Conservation (phyloP, 768 basidiomycete genomes). For the Pholiota conissans region DNA sequence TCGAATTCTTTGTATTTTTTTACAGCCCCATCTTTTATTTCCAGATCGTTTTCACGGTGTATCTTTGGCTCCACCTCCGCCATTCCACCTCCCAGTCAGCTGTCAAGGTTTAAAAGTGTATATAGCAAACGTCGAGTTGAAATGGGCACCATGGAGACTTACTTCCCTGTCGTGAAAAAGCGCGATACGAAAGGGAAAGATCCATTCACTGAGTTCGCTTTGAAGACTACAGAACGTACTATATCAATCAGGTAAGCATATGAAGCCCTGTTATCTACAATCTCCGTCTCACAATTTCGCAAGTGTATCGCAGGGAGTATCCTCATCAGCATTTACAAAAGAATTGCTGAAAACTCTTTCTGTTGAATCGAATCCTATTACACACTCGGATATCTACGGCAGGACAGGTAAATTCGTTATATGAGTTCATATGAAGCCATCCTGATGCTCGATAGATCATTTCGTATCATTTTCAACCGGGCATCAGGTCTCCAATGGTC, state of each 20-base stretch:
- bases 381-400: constrained; percentile 63
- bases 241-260: too few relatives aligned
- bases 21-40: not conserved
- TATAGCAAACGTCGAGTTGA: not conserved
- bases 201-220: not conserved
- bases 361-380: constrained; percentile 75
- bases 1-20: not conserved
- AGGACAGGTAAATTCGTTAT: constrained; percentile 48
- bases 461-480: constrained; percentile 66
- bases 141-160: constrained; percentile 14
- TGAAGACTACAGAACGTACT: too few relatives aligned
- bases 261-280: not conserved
- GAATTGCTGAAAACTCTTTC: constrained; percentile 61
- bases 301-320: not conserved
- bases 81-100: too few relatives aligned
- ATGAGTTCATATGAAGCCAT: not conserved
- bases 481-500: constrained; percentile 59
- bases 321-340: constrained; percentile 43
- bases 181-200: not conserved
- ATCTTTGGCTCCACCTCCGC: too few relatives aligned
- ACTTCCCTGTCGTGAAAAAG: constrained; percentile 19
- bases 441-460: constrained; percentile 40
- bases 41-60: not conserved
- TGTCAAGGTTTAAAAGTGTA: too few relatives aligned
- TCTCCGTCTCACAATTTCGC: not conserved